phyloP scores from a whole-genome alignment of 106 monocot species.

The Dactylorhiza incarnata region DNA sequence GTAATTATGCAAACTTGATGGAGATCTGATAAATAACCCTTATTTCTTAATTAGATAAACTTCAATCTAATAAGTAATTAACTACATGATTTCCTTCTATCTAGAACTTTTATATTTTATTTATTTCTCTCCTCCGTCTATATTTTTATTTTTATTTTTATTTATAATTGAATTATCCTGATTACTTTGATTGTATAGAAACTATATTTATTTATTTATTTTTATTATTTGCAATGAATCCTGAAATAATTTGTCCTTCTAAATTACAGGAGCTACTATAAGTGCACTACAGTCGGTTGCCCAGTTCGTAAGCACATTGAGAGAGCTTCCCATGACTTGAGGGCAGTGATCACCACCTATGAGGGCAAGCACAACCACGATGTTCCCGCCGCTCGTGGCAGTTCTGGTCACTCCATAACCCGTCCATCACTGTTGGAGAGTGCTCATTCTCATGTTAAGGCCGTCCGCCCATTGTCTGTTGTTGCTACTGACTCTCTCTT shows the following conservation, averaged over 20 bases:
- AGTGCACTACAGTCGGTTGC: conserved; percentile 47
- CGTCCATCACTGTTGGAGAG: neutral
- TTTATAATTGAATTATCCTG: neutral
- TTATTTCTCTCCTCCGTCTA: no score
- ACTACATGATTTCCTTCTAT: no score
- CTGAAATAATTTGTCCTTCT: neutral
- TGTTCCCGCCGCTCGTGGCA: conserved; percentile 43
- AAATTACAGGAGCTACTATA: conserved; percentile 60
- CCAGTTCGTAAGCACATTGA: conserved; percentile 62
- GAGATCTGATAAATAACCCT: no score
- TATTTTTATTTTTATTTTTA: no score
- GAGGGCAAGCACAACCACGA: conserved; percentile 78
- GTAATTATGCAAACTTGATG: no score
- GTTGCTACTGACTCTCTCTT: neutral
- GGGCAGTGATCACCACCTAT: conserved; percentile 60
- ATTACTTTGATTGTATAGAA: neutral
- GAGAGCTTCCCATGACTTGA: conserved; percentile 44
- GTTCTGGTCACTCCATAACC: neutral
- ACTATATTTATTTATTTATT: neutral
- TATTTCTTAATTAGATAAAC: no score
- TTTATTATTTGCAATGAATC: neutral
- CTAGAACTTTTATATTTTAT: no score
- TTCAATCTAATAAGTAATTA: no score
- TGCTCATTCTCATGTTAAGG: no score
- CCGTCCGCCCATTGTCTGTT: neutral